A percentile compares a stretch with the other conserved stretches of the same genome.
Conservation (phyloP, 1,139 yeast species). For the Sugiyamaella paludigena region DNA sequence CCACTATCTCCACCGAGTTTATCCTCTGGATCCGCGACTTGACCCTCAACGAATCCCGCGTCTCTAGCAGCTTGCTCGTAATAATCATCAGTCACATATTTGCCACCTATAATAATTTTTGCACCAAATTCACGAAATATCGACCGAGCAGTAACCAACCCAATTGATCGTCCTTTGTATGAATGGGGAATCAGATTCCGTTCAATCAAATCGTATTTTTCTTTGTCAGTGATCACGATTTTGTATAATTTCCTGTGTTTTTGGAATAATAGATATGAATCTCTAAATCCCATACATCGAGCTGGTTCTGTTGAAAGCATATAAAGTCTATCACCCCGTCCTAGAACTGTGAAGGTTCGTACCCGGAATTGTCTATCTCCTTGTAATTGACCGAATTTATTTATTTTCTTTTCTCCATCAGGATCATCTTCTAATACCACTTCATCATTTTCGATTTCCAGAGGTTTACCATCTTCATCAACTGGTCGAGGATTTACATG, state of each 20-base stretch:
- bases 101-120: conserved; percentile 73
- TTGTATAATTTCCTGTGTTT: conserved; percentile 74
- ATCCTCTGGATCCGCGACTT: conserved; percentile 74
- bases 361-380: conserved; percentile 82
- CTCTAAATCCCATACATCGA: conserved; percentile 89
- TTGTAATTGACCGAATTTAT: conserved; percentile 59
- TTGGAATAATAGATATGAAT: conserved; percentile 85
- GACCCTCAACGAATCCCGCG: conserved; percentile 75
- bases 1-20: conserved; percentile 43
- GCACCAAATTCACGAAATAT: conserved; percentile 93
- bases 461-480: conserved; percentile 47
- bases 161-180: conserved; percentile 85
- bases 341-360: conserved; percentile 74
- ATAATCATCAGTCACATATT: conserved; percentile 81
- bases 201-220: conserved; percentile 78
- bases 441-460: conserved; percentile 72
- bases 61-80: conserved; percentile 73
- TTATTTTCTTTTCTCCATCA: conserved; percentile 75
- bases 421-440: conserved; percentile 76
- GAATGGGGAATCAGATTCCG: conserved; percentile 85
- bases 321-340: conserved; percentile 69
- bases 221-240: conserved; percentile 69
- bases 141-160: conserved; percentile 86
- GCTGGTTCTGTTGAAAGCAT: conserved; percentile 98
- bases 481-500: conserved; percentile 30